phyloP scores from a whole-genome alignment of 352 stramenopile genomes.

The Phytophthora tubulina region DNA sequence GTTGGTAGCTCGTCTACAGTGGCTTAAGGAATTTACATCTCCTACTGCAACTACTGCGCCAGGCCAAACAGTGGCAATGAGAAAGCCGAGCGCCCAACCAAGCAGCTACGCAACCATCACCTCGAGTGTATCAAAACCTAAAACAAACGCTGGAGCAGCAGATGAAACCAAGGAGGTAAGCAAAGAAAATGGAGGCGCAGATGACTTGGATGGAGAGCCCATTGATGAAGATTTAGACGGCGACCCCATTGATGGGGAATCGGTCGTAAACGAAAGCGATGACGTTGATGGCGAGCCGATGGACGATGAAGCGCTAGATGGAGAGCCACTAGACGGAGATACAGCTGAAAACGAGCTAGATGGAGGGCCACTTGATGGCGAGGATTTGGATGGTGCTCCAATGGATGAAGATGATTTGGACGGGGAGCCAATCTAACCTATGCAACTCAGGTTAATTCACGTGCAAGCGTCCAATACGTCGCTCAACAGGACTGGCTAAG shows the following conservation, averaged over 20 bases:
- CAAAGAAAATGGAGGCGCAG: constrained; percentile 5
- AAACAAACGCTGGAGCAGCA: not conserved
- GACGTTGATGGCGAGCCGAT: constrained; percentile 54
- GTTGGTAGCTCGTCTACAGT: constrained; percentile 62
- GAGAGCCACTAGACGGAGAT: constrained; percentile 50
- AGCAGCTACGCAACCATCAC: constrained; percentile 4
- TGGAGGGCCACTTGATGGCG: constrained; percentile 47
- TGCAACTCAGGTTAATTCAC: not conserved
- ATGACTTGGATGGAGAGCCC: constrained; percentile 43
- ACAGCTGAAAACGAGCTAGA: constrained; percentile 45
- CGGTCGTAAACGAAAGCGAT: constrained; percentile 20
- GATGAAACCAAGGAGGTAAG: constrained; percentile 6
- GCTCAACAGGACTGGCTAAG: not conserved
- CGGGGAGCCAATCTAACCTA: constrained; percentile 39
- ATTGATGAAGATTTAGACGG: constrained; percentile 61
- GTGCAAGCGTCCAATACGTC: not conserved
- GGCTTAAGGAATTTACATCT: constrained; percentile 79
- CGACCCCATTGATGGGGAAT: constrained; percentile 38
- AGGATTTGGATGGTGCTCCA: constrained; percentile 55
- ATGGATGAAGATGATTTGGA: constrained; percentile 63
- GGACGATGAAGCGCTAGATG: constrained; percentile 55
- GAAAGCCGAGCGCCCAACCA: constrained; percentile 2
- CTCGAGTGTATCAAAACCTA: not conserved
- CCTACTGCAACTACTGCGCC: constrained; percentile 34
- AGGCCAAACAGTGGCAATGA: not conserved